A percentile compares a stretch with the other conserved stretches of the same genome.
These are phyloP conservation scores for Scutellaria barbata DNA, from an alignment of 257 asterid species.

Conservation along the genomic window DNA sequence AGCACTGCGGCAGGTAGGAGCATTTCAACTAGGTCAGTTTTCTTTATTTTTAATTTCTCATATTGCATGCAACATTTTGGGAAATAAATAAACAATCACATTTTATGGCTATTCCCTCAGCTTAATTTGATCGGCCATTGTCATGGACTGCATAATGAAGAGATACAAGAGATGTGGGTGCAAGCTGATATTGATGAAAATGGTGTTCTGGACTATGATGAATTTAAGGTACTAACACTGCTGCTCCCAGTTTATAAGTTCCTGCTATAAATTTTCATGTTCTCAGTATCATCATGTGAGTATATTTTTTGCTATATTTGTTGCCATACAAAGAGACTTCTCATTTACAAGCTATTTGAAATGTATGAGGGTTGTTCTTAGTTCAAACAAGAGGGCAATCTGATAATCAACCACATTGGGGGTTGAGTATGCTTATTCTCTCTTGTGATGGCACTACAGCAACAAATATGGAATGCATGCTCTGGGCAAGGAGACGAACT, in stretches of 20 bases:
- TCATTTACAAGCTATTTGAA: no score
- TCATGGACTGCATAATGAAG: constrained; percentile 77
- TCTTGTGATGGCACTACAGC: constrained; percentile 47
- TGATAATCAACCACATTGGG: no score
- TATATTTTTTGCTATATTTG: no score
- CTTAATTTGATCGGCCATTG: constrained; percentile 82
- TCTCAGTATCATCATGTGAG: neutral
- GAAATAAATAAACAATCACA: constrained; percentile 5
- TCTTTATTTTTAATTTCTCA: constrained; percentile 4
- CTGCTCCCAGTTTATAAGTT: no score
- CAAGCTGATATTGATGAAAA: constrained; percentile 81
- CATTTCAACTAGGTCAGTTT: constrained; percentile 28
- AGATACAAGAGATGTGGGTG: constrained; percentile 82
- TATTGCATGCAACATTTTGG: neutral
- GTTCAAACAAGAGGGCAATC: no score
- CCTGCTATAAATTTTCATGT: no score
- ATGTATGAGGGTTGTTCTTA: no score
- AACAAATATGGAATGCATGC: constrained; percentile 80
- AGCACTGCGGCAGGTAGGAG: constrained; percentile 80
- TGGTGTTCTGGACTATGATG: constrained; percentile 76
- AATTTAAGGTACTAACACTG: constrained; percentile 65
- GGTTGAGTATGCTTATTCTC: neutral
- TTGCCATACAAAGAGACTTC: no score
- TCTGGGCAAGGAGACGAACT: constrained; percentile 55
- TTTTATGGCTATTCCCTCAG: constrained; percentile 46